These are phyloP conservation scores for Abrus precatorius DNA, from an alignment of 306 rosid genomes.

Conservation along the genomic window DNA sequence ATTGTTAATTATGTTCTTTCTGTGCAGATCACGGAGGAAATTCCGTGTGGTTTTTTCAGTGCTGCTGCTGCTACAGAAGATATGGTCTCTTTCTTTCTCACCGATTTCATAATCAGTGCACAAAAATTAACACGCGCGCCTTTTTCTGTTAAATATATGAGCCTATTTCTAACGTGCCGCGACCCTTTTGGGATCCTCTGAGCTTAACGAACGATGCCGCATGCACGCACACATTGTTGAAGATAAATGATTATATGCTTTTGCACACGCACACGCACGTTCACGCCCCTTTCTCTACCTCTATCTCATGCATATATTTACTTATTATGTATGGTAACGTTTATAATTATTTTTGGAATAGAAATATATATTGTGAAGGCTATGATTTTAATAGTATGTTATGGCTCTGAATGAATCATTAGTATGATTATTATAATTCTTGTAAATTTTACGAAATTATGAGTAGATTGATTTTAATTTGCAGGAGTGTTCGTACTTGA, in stretches of 20 bases:
- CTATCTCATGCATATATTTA: not conserved
- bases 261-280: not conserved
- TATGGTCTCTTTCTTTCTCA: conserved; percentile 51
- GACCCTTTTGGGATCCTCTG: conserved; percentile 29
- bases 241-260: conserved; percentile 18
- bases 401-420: not conserved
- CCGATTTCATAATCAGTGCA: conserved; percentile 11
- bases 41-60: conserved; percentile 44
- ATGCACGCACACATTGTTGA: conserved; percentile 42
- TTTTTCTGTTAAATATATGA: not conserved
- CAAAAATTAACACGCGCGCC: conserved; percentile 28
- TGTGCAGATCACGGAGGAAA: conserved; percentile 51
- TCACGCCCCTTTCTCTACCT: not conserved
- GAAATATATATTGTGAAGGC: not conserved
- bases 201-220: conserved; percentile 31
- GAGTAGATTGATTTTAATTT: not conserved
- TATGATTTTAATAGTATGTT: not conserved
- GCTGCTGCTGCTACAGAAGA: conserved; percentile 38
- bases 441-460: conserved; percentile 1
- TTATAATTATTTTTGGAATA: not conserved
- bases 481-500: conserved; percentile 61
- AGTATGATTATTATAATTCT: not conserved
- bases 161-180: conserved; percentile 24
- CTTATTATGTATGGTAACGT: not conserved
- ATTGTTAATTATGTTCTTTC: not conserved